phyloP scores from a whole-genome alignment of 371 early-diverging fungal genomes.

The Mortierella polycephala region DNA sequence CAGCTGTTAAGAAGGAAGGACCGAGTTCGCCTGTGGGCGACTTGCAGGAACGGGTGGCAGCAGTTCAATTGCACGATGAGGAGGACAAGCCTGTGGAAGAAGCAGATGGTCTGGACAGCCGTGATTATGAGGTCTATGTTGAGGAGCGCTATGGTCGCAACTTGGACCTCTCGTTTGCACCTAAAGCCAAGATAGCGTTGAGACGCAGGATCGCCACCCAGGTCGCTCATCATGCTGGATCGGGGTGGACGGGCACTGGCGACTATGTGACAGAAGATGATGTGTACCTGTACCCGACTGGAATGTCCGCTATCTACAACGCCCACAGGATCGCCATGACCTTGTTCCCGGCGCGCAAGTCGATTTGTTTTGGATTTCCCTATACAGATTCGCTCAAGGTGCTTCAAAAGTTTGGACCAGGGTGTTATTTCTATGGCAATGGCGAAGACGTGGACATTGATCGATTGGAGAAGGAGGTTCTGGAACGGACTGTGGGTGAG shows the following conservation, averaged over 20 bases:
- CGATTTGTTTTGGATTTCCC: constrained; percentile 94
- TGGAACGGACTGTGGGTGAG: constrained; percentile 27
- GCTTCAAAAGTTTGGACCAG: constrained; percentile 91
- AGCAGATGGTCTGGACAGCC: constrained; percentile 35
- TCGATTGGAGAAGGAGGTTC: constrained; percentile 69
- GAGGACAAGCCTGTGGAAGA: constrained; percentile 57
- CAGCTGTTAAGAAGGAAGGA: constrained; percentile 8
- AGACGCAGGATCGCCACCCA: constrained; percentile 87
- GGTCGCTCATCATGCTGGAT: constrained; percentile 59
- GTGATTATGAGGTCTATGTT: constrained; percentile 71
- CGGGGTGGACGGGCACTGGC: constrained; percentile 24
- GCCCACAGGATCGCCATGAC: constrained; percentile 75
- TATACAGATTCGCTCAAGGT: constrained; percentile 96
- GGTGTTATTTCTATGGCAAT: constrained; percentile 86
- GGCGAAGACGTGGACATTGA: constrained; percentile 82
- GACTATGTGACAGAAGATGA: constrained; percentile 75
- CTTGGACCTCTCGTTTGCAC: constrained; percentile 74
- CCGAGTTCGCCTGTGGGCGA: constrained; percentile 2
- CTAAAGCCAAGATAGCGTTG: constrained; percentile 78
- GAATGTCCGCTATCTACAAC: constrained; percentile 94
- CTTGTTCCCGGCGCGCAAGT: constrained; percentile 66
- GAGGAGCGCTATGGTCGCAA: constrained; percentile 96
- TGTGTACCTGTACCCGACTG: constrained; percentile 89
- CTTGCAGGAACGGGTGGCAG: not conserved
- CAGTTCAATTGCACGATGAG: constrained; percentile 26